These are phyloP conservation scores for Clitopilus passeckerianus DNA, from an alignment of 768 basidiomycete genomes.

Conservation along the genomic window DNA sequence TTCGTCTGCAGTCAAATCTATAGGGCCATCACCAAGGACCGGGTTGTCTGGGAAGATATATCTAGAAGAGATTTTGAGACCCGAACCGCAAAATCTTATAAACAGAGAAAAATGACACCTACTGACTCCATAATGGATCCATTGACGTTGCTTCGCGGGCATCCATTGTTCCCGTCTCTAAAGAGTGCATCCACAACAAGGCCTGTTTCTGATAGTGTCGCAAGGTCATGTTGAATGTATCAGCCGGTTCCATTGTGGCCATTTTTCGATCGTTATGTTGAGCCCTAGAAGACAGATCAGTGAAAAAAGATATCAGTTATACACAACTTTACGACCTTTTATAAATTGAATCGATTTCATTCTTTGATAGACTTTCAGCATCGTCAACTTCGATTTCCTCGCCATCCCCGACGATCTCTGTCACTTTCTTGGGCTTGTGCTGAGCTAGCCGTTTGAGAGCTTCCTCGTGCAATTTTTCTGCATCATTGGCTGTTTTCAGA, in stretches of 20 bases:
- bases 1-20: slow-evolving; percentile 81
- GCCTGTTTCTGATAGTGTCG: slow-evolving; percentile 95
- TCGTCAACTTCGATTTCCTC: slow-evolving; percentile 85
- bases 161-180: slow-evolving; percentile 72
- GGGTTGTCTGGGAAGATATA: slow-evolving; percentile 70
- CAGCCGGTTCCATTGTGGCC: slow-evolving; percentile 76
- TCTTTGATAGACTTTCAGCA: slow-evolving; percentile 74
- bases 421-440: slow-evolving; percentile 37
- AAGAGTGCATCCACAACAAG: slow-evolving; percentile 86
- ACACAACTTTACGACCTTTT: slow-evolving; percentile 50
- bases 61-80: slow-evolving; percentile 31
- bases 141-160: slow-evolving; percentile 69
- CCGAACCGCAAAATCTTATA: neutral
- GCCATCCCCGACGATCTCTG: slow-evolving; percentile 72
- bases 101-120: slow-evolving; percentile 18
- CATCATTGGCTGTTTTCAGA: slow-evolving; percentile 24
- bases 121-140: slow-evolving; percentile 97
- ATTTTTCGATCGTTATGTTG: slow-evolving; percentile 75
- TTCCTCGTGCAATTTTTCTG: slow-evolving; percentile 29
- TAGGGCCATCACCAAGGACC: slow-evolving; percentile 40
- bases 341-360: slow-evolving; percentile 81
- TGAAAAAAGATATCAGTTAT: neutral
- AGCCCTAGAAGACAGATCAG: slow-evolving; percentile 47
- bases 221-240: slow-evolving; percentile 69
- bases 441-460: slow-evolving; percentile 37